phyloP scores from a whole-genome alignment of 257 asterid genomes.

The Lantana camara region DNA sequence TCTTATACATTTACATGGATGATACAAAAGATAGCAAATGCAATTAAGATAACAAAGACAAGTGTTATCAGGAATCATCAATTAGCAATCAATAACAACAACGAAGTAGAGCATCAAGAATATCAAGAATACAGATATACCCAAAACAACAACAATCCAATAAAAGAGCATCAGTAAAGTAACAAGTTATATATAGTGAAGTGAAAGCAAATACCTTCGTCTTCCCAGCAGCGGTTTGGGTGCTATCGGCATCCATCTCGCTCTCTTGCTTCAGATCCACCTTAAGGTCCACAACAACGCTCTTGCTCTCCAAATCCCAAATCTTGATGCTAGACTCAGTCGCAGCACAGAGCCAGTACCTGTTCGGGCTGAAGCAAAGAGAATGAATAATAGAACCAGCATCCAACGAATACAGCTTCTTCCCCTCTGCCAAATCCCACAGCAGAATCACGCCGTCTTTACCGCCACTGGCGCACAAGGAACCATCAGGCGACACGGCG shows the following conservation, averaged over 20 bases:
- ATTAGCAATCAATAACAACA: background rate
- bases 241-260: conserved; percentile 49
- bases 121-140: too few relatives aligned
- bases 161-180: background rate
- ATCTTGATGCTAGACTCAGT: conserved; percentile 85
- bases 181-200: background rate
- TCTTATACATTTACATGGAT: background rate
- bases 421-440: conserved; percentile 95
- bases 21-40: background rate
- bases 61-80: too few relatives aligned
- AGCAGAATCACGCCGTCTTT: conserved; percentile 81
- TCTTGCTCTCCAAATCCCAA: conserved; percentile 99
- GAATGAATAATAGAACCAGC: conserved; percentile 78
- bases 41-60: too few relatives aligned
- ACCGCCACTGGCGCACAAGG: conserved; percentile 90
- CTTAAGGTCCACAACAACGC: conserved; percentile 73
- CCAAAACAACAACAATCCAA: background rate
- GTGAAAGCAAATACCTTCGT: conserved; percentile 47
- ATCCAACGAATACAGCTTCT: conserved; percentile 74
- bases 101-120: background rate
- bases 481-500: conserved; percentile 88
- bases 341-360: conserved; percentile 96
- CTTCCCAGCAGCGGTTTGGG: conserved; percentile 46
- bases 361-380: conserved; percentile 86
- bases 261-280: conserved; percentile 76